Conservation (phyloP, 345 rosid genomes). For the Luvunga scandens region DNA sequence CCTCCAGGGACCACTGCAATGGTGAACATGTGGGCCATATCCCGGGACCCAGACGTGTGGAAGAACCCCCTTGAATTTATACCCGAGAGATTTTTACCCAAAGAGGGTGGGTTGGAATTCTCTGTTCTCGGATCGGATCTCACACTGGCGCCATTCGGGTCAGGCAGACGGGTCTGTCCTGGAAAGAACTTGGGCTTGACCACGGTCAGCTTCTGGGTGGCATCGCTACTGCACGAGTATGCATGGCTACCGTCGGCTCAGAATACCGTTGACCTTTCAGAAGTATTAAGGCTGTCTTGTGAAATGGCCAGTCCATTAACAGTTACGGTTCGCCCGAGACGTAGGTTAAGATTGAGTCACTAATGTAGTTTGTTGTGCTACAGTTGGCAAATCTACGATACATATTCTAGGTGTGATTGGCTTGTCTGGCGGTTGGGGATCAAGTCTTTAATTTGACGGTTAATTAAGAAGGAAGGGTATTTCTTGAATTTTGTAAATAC, state of each 20-base stretch:
- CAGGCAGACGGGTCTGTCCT: slow-evolving; percentile 79
- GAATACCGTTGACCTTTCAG: slow-evolving; percentile 56
- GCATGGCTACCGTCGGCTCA: slow-evolving; percentile 49
- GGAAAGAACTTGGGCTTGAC: slow-evolving; percentile 71
- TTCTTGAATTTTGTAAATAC: neutral
- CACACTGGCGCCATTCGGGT: slow-evolving; percentile 84
- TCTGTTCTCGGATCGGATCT: slow-evolving; percentile 82
- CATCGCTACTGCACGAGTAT: slow-evolving; percentile 62
- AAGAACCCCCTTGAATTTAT: slow-evolving; percentile 56
- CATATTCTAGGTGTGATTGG: neutral
- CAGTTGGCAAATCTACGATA: neutral
- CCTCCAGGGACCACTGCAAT: slow-evolving; percentile 88
- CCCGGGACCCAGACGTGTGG: slow-evolving; percentile 76
- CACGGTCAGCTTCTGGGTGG: slow-evolving; percentile 71
- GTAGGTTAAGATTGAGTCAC: neutral
- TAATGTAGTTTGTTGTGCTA: neutral
- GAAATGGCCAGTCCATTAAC: slow-evolving; percentile 77
- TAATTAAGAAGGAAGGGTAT: neutral
- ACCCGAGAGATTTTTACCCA: slow-evolving; percentile 60
- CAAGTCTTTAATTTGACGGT: neutral
- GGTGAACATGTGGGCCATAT: slow-evolving; percentile 98
- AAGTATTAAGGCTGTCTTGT: slow-evolving; percentile 64
- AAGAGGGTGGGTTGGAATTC: slow-evolving; percentile 47
- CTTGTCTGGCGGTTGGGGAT: neutral
- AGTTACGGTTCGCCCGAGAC: slow-evolving; percentile 43